A percentile compares a stretch with the other conserved stretches of the same genome.
Conservation (phyloP, 148 eudicot genomes). For the Camellia sinensis region DNA sequence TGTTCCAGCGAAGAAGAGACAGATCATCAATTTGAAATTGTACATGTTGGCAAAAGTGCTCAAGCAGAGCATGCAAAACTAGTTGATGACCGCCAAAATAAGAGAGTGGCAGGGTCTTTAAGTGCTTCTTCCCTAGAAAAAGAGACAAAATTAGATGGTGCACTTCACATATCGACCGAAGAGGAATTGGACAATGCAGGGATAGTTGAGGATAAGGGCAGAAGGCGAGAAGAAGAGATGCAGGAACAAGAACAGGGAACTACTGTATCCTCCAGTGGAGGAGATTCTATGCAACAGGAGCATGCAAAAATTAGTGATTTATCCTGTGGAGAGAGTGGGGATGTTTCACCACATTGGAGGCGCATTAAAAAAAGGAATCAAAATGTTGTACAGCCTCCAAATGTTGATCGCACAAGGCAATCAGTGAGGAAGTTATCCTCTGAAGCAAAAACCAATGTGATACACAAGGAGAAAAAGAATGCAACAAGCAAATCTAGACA, state of each 20-base stretch:
- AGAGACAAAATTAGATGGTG: not conserved
- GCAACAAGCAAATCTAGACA: slow-evolving; percentile 10
- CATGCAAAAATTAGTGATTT: not conserved
- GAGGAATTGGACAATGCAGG: not conserved
- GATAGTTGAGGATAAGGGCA: not conserved
- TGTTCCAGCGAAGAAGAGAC: slow-evolving; percentile 17
- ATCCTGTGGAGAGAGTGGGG: not conserved
- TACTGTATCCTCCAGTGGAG: slow-evolving; percentile 5
- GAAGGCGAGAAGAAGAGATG: slow-evolving; percentile 3
- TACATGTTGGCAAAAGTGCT: slow-evolving; percentile 1
- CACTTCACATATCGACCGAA: not conserved
- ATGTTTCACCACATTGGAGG: not conserved
- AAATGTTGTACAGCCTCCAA: slow-evolving; percentile 10
- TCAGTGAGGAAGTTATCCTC: slow-evolving; percentile 18
- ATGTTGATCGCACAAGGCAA: slow-evolving; percentile 11
- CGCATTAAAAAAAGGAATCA: not conserved
- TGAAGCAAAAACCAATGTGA: not conserved
- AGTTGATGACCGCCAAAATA: slow-evolving; percentile 11
- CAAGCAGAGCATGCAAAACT: slow-evolving; percentile 1
- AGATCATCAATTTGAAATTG: not conserved
- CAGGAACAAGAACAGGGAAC: not conserved
- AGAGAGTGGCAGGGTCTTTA: not conserved
- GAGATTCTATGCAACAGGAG: slow-evolving; percentile 1
- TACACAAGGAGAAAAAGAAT: not conserved
- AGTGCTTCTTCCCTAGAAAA: not conserved